A percentile compares a stretch with the other conserved stretches of the same genome.
Evolutionary conservation across 441 rosid species (phyloP).

Genomic region (Pelargonium myrrhifolium): DNA sequence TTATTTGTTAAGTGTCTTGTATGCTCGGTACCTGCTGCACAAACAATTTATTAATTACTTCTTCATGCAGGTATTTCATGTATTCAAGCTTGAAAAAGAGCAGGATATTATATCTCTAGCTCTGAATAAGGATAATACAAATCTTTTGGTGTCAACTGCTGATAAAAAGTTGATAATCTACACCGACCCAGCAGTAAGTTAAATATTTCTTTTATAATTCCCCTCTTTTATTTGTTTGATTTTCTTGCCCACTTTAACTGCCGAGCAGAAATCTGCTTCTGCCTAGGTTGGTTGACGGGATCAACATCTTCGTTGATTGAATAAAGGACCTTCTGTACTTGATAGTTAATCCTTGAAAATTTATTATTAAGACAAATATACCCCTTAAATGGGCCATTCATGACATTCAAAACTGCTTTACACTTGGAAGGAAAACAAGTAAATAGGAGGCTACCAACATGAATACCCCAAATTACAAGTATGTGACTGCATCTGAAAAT

Average conservation of each 20-base stretch:
- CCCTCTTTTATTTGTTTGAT: not conserved
- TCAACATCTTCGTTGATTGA: no score
- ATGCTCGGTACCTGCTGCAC: not conserved
- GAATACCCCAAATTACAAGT: not conserved
- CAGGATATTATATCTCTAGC: conserved; percentile 88
- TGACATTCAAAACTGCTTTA: not conserved
- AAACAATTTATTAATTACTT: conserved; percentile 12
- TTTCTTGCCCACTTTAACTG: not conserved
- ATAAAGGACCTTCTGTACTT: not conserved
- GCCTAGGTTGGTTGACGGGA: no score
- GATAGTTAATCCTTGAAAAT: not conserved
- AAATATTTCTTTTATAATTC: not conserved
- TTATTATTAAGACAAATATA: not conserved
- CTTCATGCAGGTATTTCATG: conserved; percentile 69
- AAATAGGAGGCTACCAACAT: not conserved
- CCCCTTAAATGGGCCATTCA: not conserved
- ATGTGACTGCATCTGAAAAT: not conserved
- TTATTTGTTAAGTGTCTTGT: no score
- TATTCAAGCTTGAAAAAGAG: conserved; percentile 53
- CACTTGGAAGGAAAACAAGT: not conserved
- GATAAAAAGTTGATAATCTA: conserved; percentile 87
- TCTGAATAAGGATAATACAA: conserved; percentile 71
- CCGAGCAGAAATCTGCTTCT: no score
- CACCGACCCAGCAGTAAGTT: conserved; percentile 94
- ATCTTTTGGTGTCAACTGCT: conserved; percentile 85